Conservation (phyloP, 2,329 filamentous ascomycete species). For the Coleophoma crateriformis region DNA sequence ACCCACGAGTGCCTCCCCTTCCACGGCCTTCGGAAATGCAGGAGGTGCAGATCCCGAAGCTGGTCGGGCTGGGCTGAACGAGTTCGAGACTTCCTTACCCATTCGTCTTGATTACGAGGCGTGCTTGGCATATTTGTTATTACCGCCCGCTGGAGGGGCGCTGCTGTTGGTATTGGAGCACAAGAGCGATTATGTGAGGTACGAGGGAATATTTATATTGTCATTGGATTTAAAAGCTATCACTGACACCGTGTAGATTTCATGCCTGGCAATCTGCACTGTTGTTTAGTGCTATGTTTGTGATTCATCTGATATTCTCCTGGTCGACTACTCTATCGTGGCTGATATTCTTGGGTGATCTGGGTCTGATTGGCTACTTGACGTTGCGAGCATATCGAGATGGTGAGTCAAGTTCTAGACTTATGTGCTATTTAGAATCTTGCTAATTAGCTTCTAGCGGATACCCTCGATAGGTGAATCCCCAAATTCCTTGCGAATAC, state of each 20-base stretch:
- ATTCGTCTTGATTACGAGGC: constrained; percentile 87
- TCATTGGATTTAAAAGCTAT: not conserved
- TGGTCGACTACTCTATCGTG: constrained; percentile 83
- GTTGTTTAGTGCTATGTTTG: constrained; percentile 68
- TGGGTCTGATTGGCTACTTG: constrained; percentile 71
- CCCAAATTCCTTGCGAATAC: no score
- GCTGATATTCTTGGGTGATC: constrained; percentile 71
- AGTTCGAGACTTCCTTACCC: constrained; percentile 89
- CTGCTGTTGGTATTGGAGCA: constrained; percentile 80
- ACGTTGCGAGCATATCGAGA: constrained; percentile 78
- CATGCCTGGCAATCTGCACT: constrained; percentile 94
- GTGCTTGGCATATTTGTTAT: constrained; percentile 76
- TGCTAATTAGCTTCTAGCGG: constrained; percentile 37
- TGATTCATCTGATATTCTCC: constrained; percentile 79
- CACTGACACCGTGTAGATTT: constrained; percentile 51
- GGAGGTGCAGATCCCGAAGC: constrained; percentile 12
- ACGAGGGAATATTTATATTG: constrained; percentile 22
- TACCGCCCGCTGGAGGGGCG: constrained; percentile 83
- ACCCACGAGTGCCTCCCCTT: constrained; percentile 9
- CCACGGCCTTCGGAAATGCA: constrained; percentile 11
- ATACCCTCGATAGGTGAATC: constrained; percentile 40
- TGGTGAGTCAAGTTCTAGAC: constrained; percentile 35
- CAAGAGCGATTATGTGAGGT: constrained; percentile 96
- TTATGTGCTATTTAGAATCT: not conserved
- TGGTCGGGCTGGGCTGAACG: constrained; percentile 54